These are phyloP conservation scores for Pseudocohnilembus persalinus DNA, from an alignment of 169 alveolate species.

Conservation along the genomic window DNA sequence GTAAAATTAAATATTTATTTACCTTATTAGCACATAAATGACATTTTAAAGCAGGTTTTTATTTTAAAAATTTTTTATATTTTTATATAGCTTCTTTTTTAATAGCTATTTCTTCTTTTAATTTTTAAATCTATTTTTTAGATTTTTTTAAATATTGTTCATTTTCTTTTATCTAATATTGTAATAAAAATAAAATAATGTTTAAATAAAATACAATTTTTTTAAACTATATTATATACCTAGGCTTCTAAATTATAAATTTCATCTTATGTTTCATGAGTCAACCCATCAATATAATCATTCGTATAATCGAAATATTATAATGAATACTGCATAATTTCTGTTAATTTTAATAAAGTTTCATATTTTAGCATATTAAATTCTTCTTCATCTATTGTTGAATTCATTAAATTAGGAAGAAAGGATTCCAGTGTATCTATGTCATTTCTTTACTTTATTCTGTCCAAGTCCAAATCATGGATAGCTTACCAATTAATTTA, in stretches of 20 bases:
- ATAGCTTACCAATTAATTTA: constrained; percentile 6
- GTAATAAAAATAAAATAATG: background rate
- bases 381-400: constrained; percentile 9
- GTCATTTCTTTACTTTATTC: constrained; percentile 1
- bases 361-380: constrained; percentile 13
- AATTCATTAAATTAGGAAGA: constrained; percentile 16
- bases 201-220: background rate
- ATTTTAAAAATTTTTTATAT: constrained; percentile 16
- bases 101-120: constrained; percentile 4
- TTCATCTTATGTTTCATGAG: constrained; percentile 20
- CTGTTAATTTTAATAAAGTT: background rate
- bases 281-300: constrained; percentile 13
- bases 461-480: constrained; percentile 2
- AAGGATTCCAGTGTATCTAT: constrained; percentile 18
- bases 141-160: constrained; percentile 9
- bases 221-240: background rate
- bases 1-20: background rate
- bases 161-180: background rate
- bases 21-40: constrained; percentile 23
- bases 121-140: constrained; percentile 7
- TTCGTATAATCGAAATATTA: constrained; percentile 21
- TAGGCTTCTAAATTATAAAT: background rate
- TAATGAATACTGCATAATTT: constrained; percentile 6
- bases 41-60: constrained; percentile 16
- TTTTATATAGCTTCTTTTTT: constrained; percentile 24